These are phyloP conservation scores for Dioszegia aurantiaca DNA, from an alignment of 768 basidiomycete genomes.

Conservation along the genomic window DNA sequence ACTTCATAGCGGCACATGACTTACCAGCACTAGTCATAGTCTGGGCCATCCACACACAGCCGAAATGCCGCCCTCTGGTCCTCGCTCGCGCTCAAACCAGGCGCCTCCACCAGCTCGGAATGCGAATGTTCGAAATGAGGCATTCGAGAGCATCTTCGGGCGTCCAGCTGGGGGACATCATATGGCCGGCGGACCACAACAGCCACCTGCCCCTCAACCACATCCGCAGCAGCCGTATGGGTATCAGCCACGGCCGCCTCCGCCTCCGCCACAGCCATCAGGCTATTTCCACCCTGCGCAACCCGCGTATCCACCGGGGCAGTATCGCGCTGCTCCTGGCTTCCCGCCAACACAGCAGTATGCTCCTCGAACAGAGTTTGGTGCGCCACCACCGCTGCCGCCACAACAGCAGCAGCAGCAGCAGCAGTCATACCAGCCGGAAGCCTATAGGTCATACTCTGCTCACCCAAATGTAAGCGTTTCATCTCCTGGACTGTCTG, in stretches of 20 bases:
- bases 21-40: background rate
- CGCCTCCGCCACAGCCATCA: conserved; percentile 5
- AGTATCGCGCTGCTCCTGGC: conserved; percentile 3
- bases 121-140: conserved; percentile 43
- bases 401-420: conserved; percentile 8
- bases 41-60: background rate
- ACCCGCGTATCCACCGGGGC: conserved; percentile 43
- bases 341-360: conserved; percentile 5
- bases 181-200: conserved; percentile 14
- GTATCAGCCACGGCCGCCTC: conserved; percentile 16
- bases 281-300: conserved; percentile 38
- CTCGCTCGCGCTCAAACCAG: conserved; percentile 27
- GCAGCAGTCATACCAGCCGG: conserved; percentile 11
- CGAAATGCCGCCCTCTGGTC: conserved; percentile 39
- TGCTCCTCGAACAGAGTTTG: conserved; percentile 19
- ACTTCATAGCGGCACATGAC: background rate
- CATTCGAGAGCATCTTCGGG: conserved; percentile 52
- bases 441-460: conserved; percentile 5
- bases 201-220: conserved; percentile 8
- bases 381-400: conserved; percentile 8
- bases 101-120: conserved; percentile 15
- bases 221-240: conserved; percentile 5
- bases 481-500: background rate
- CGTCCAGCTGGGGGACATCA: conserved; percentile 49
- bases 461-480: conserved; percentile 1